These are phyloP conservation scores for Trichosporon sp. DNA, from an alignment of 1,284 basidiomycete species.

Conservation along the genomic window DNA sequence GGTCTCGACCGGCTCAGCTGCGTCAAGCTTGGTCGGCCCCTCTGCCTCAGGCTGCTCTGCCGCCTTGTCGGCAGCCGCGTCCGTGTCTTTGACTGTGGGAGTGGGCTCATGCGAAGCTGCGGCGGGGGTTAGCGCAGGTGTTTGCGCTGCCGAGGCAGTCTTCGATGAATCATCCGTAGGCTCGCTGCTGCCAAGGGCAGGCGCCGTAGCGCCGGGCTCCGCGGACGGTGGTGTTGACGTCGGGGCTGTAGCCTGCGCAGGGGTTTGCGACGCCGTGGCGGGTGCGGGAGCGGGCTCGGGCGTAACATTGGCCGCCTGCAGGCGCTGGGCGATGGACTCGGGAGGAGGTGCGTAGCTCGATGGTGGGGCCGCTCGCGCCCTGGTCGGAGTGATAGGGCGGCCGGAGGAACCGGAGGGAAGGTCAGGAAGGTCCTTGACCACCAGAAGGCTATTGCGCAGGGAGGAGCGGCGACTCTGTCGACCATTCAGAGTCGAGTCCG, in stretches of 20 bases:
- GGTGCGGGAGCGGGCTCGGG: not conserved
- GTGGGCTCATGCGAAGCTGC: too few relatives aligned
- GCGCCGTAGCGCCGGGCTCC: not conserved
- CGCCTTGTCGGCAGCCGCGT: not conserved
- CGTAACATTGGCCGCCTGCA: not conserved
- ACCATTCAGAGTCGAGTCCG: not conserved
- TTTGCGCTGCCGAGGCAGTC: not conserved
- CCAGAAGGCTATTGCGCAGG: conserved; percentile 2
- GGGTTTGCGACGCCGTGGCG: not conserved
- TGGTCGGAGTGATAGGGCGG: not conserved
- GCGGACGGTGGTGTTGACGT: not conserved
- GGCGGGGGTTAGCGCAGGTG: not conserved
- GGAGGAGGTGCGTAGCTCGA: not conserved
- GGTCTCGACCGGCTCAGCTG: not conserved
- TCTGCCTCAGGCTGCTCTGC: not conserved
- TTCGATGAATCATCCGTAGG: not conserved
- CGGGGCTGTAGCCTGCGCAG: not conserved
- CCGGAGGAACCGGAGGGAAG: not conserved
- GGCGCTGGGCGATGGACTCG: not conserved
- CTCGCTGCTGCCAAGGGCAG: not conserved
- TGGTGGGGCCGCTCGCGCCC: not conserved
- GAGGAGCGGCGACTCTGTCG: not conserved
- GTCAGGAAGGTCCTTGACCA: not conserved
- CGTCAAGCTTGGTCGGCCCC: too few relatives aligned
- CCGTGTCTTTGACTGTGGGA: too few relatives aligned